phyloP scores from a whole-genome alignment of 352 stramenopile species.

The Pythium aquatile region DNA sequence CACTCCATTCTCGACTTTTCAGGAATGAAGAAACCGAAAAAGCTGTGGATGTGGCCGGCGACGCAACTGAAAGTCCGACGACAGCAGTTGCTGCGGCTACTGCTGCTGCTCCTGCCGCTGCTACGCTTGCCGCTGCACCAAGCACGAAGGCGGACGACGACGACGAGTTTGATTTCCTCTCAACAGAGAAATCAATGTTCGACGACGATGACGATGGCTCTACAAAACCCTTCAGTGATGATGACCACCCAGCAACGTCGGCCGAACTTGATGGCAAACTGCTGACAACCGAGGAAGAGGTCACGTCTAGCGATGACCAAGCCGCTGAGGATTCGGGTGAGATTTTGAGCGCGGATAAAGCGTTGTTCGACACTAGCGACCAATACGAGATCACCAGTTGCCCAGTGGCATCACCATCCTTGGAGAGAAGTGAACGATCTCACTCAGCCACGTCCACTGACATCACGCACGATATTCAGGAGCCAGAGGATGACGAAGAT shows the following conservation, averaged over 20 bases:
- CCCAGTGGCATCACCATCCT: not conserved
- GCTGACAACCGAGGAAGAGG: not conserved
- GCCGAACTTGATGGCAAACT: not conserved
- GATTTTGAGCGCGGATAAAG: not conserved
- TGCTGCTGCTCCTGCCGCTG: not conserved
- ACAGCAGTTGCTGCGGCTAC: not conserved
- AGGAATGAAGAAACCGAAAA: not conserved
- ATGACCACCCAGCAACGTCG: not conserved
- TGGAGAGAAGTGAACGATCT: slow-evolving; percentile 13
- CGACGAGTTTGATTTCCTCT: slow-evolving; percentile 40
- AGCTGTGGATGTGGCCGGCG: not conserved
- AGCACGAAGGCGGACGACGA: slow-evolving; percentile 10
- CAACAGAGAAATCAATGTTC: slow-evolving; percentile 25
- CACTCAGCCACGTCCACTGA: slow-evolving; percentile 29
- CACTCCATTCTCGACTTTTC: slow-evolving; percentile 18
- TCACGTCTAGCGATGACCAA: not conserved
- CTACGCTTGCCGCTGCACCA: not conserved
- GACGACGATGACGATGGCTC: slow-evolving; percentile 5
- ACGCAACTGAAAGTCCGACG: not conserved
- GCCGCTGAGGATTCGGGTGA: not conserved
- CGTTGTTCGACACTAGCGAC: not conserved
- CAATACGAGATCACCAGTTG: not conserved
- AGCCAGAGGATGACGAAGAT: slow-evolving; percentile 23
- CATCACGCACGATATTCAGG: slow-evolving; percentile 53
- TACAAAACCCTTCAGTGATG: not conserved